Evolutionary conservation across 73 alveolate species (phyloP).

Genomic region (Uronychia setigera): DNA sequence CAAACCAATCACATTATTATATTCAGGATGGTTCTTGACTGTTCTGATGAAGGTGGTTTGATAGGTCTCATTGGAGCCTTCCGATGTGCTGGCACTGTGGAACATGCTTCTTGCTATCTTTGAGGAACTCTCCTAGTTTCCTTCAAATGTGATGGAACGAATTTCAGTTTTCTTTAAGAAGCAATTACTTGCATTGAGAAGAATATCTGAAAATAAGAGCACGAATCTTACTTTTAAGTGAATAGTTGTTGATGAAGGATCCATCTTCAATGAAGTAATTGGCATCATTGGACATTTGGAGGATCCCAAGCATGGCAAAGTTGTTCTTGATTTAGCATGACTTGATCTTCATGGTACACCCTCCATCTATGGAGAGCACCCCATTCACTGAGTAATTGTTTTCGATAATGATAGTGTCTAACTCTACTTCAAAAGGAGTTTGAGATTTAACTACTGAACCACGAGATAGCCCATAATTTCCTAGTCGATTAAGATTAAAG

Average conservation of each 20-base stretch:
- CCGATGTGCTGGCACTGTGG: no score
- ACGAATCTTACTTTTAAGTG: background rate
- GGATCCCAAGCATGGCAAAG: background rate
- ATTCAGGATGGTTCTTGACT: background rate
- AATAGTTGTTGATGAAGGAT: background rate
- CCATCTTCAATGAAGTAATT: background rate
- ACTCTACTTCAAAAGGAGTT: background rate
- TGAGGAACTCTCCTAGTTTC: no score
- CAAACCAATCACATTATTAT: background rate
- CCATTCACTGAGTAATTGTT: background rate
- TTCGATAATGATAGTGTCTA: background rate
- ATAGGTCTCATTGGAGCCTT: background rate
- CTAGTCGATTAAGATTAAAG: no score
- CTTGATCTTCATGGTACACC: background rate
- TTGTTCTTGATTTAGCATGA: background rate
- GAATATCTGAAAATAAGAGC: background rate
- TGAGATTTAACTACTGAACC: background rate
- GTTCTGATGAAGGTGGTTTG: background rate
- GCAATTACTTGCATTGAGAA: background rate
- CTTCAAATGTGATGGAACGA: no score
- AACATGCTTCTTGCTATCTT: no score
- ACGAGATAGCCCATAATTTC: background rate
- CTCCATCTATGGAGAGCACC: background rate
- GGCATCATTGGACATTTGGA: background rate
- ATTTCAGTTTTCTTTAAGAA: background rate